Base-by-base conservation (phyloP, 2,329 filamentous ascomycete species). In the Calonectria honghensis region DNA sequence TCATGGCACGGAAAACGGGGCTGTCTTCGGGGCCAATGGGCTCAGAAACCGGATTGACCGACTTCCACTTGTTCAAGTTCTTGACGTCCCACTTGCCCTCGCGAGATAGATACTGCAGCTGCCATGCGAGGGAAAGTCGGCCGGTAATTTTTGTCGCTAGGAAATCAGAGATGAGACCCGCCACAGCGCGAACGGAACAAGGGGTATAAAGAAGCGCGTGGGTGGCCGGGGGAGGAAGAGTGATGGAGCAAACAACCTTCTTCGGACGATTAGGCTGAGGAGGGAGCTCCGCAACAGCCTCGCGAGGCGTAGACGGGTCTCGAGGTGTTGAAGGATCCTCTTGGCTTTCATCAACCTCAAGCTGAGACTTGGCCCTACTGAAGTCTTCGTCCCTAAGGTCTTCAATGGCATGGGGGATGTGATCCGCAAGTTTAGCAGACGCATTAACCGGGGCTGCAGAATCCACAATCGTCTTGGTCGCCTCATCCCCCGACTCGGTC, bases 71-170 rank as follows among this genome's bases (percentile, higher is more conserved):
- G 73, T 91, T 92, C 14, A 98, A 89, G 81, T 98, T 98, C 86
- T 98, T 98, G 78, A 98, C 95, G 82, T 98, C 96, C 96, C 96
- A 98, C 86, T 98, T 98, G 4, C 96, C 96, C 78, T 96, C 94
- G 2, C 94, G 95, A 3, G 94, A 95, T 31, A 98, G 91, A 80
- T 97, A 94, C 80, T 96, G 94, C 20, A 98, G 88, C 85, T 98
- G 96, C 96, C 96, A 98, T 54, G 94, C 95, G 35, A 96, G 91
- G 1, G 93, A 94, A 18, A 98, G 90, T 11, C 96, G 92, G 13
- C 92, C 90, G 13, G 96, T 96, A 69, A 98, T 89, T 80, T 95
- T 90, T 4, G 90, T 88, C 24, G 92, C 89, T 35, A 98, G 89
- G 81, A 98, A 98, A 76, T 94, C 93, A 73, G 95, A 94, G 68